Conservation (phyloP, 1,284 basidiomycete species). For the Chiua sp. region DNA sequence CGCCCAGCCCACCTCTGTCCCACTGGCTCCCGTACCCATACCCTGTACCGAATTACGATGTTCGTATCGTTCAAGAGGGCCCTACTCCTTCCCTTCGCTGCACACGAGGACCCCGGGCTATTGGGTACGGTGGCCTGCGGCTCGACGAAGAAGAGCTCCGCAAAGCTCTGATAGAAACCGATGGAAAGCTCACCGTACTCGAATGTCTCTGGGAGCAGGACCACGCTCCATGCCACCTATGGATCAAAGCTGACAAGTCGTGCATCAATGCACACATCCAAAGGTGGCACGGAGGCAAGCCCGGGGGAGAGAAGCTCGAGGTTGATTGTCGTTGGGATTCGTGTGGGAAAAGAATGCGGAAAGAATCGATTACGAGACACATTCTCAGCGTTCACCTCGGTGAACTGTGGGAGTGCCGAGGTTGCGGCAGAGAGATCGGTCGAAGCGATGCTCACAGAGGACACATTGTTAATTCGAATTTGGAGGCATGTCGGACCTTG, state of each 20-base stretch:
- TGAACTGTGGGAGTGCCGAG: conserved; percentile 19
- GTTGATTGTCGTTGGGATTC: conserved; percentile 16
- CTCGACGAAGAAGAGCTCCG: conserved; percentile 22
- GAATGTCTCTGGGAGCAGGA: conserved; percentile 19
- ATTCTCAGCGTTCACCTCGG: conserved; percentile 17
- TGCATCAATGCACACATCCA: conserved; percentile 21
- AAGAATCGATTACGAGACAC: conserved; percentile 25
- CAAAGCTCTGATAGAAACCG: neutral
- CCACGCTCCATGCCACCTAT: conserved; percentile 14
- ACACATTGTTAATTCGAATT: conserved; percentile 7
- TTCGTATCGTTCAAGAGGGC: neutral
- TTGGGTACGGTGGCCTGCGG: conserved; percentile 9
- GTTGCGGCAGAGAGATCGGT: conserved; percentile 8
- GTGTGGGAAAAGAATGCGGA: conserved; percentile 19
- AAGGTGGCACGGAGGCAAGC: conserved; percentile 21
- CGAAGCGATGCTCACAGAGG: conserved; percentile 12
- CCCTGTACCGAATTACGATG: neutral
- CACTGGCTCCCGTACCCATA: neutral
- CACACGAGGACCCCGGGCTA: conserved; percentile 1
- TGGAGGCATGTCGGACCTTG: conserved; percentile 8
- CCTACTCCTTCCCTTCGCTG: neutral
- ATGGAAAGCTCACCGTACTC: conserved; percentile 10
- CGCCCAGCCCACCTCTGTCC: neutral
- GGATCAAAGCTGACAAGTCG: conserved; percentile 25
- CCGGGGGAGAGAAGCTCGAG: conserved; percentile 18